Percentiles rank a stretch among this genome's conserved stretches.
phyloP scores from a whole-genome alignment of 164 flowering plant genomes.

The Piper longum region DNA sequence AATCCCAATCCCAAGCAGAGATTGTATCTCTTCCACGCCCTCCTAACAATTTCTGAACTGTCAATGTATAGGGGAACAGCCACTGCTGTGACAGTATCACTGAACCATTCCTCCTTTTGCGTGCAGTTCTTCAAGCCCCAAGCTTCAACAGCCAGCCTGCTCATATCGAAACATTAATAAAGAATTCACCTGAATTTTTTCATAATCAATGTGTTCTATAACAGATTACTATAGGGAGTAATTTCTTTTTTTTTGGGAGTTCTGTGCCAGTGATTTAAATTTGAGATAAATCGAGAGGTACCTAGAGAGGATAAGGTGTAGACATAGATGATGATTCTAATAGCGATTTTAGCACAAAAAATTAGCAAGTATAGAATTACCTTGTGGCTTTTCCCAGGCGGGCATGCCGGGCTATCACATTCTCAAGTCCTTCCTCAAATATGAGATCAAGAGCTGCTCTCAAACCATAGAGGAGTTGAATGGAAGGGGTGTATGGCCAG shows the following conservation, averaged over 20 bases:
- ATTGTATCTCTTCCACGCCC: slow-evolving; percentile 92
- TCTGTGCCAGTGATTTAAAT: no score
- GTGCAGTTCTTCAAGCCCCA: slow-evolving; percentile 98
- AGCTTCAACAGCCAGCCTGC: slow-evolving; percentile 90
- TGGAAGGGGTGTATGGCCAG: slow-evolving; percentile 99
- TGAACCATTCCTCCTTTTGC: slow-evolving; percentile 83
- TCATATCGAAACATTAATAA: slow-evolving; percentile 5
- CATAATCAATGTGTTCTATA: no score
- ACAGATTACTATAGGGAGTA: no score
- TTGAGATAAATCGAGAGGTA: no score
- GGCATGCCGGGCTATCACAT: slow-evolving; percentile 75
- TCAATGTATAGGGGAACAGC: slow-evolving; percentile 77
- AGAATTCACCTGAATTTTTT: not conserved
- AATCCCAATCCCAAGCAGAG: slow-evolving; percentile 89
- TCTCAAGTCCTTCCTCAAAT: slow-evolving; percentile 92
- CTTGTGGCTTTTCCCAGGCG: slow-evolving; percentile 88
- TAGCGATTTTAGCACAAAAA: not conserved
- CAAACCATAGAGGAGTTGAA: slow-evolving; percentile 81
- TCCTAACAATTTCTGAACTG: slow-evolving; percentile 71
- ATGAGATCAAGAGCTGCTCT: slow-evolving; percentile 86
- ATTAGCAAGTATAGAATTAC: slow-evolving; percentile 10
- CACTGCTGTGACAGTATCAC: slow-evolving; percentile 96
- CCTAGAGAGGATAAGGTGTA: no score
- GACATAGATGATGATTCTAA: no score
- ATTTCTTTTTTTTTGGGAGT: no score